Conservation (phyloP, 2,329 filamentous ascomycete genomes). For the Diaporthe citrichinensis region DNA sequence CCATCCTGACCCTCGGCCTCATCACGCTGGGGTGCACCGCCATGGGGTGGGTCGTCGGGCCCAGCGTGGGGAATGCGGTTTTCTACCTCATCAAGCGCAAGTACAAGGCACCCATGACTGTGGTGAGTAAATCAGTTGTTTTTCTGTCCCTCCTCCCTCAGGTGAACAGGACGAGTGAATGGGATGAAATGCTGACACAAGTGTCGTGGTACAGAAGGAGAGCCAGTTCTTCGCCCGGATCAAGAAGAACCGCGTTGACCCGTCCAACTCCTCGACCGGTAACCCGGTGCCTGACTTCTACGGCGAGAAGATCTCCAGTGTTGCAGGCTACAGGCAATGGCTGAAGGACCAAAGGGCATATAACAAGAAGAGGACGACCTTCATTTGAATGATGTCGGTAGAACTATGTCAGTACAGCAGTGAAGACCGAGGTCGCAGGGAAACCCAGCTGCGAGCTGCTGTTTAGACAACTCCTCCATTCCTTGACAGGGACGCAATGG, state of each 20-base stretch:
- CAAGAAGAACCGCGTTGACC: slow-evolving; percentile 93
- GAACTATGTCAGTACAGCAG: background rate
- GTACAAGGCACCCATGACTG: slow-evolving; percentile 79
- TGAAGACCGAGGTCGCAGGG: background rate
- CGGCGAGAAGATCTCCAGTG: slow-evolving; percentile 96
- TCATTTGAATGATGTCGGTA: slow-evolving; percentile 60
- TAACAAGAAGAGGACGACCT: slow-evolving; percentile 86
- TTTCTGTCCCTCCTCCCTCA: accelerated
- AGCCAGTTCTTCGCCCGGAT: slow-evolving; percentile 93
- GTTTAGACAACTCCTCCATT: background rate
- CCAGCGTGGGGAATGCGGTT: slow-evolving; percentile 82
- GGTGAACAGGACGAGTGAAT: background rate
- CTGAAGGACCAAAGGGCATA: slow-evolving; percentile 97
- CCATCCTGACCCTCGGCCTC: slow-evolving; percentile 86
- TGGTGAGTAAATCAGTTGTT: slow-evolving; percentile 62
- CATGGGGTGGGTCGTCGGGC: slow-evolving; percentile 86
- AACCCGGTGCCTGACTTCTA: slow-evolving; percentile 99
- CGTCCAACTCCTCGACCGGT: slow-evolving; percentile 86
- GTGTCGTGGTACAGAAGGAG: slow-evolving; percentile 76
- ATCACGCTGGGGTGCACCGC: slow-evolving; percentile 69
- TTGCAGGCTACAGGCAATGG: slow-evolving; percentile 93
- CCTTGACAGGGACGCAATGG: background rate
- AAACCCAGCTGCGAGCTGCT: background rate
- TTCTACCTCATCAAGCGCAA: slow-evolving; percentile 84
- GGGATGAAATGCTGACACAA: slow-evolving; percentile 27